Percentiles rank a stretch among this genome's conserved stretches.
phyloP scores from a whole-genome alignment of 169 alveolate genomes.

The Babesia bovis region DNA sequence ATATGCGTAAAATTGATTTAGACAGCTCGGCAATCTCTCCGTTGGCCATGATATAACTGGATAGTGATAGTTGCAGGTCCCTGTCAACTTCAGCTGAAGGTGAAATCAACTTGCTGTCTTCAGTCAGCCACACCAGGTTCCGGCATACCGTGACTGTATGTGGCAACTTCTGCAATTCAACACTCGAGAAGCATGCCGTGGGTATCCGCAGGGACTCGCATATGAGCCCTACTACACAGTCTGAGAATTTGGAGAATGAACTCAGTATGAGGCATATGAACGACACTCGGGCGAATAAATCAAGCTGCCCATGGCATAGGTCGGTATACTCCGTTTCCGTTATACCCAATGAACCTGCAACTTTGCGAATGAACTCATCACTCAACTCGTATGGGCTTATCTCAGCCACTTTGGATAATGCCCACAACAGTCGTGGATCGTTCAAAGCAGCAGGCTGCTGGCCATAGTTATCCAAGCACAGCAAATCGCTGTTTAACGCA shows the following conservation, averaged over 20 bases:
- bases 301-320: slow-evolving; percentile 27
- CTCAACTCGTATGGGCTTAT: not conserved
- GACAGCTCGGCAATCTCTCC: slow-evolving; percentile 42
- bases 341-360: slow-evolving; percentile 33
- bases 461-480: not conserved
- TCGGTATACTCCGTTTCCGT: slow-evolving; percentile 21
- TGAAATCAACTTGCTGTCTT: slow-evolving; percentile 61
- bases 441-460: slow-evolving; percentile 4
- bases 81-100: not conserved
- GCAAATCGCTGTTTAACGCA: slow-evolving; percentile 29
- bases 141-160: slow-evolving; percentile 37
- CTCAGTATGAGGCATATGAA: slow-evolving; percentile 28
- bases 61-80: slow-evolving; percentile 16
- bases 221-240: slow-evolving; percentile 48
- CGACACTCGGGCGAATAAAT: slow-evolving; percentile 29
- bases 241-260: slow-evolving; percentile 50
- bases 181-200: slow-evolving; percentile 15
- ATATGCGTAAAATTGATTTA: slow-evolving; percentile 27
- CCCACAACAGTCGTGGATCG: not conserved
- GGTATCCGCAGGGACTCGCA: slow-evolving; percentile 47
- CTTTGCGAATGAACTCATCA: not conserved
- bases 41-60: slow-evolving; percentile 28
- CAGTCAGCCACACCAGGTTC: slow-evolving; percentile 62
- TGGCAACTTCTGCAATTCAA: slow-evolving; percentile 62
- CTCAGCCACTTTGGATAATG: slow-evolving; percentile 11